phyloP scores from a whole-genome alignment of 441 rosid genomes.

The Euphorbia schlechtendalii region DNA sequence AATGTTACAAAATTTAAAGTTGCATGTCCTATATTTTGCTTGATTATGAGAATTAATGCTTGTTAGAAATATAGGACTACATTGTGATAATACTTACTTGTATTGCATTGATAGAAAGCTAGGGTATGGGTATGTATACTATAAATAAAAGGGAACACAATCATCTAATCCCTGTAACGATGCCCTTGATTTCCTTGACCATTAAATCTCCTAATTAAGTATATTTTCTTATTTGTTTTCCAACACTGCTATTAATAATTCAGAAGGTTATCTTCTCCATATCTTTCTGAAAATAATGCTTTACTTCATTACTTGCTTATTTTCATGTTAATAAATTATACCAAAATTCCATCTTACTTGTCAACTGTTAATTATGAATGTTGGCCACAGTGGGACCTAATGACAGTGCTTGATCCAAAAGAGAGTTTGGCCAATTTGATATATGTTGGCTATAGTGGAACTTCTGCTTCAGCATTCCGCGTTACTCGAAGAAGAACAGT shows the following conservation, averaged over 20 bases:
- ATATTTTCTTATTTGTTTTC: too few relatives aligned
- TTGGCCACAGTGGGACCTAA: slow-evolving; percentile 67
- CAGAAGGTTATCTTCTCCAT: neutral
- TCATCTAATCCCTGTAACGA: too few relatives aligned
- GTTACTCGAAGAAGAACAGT: slow-evolving; percentile 49
- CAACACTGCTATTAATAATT: neutral
- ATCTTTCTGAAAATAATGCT: neutral
- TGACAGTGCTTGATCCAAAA: slow-evolving; percentile 73
- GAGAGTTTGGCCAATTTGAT: slow-evolving; percentile 55
- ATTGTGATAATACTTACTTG: too few relatives aligned
- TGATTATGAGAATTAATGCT: too few relatives aligned
- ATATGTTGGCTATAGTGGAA: slow-evolving; percentile 55
- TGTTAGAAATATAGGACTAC: too few relatives aligned
- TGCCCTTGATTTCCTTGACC: too few relatives aligned
- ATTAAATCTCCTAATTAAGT: too few relatives aligned
- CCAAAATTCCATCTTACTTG: slow-evolving; percentile 6
- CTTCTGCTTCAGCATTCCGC: slow-evolving; percentile 51
- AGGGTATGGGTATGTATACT: too few relatives aligned
- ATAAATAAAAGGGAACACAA: too few relatives aligned
- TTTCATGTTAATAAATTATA: slow-evolving; percentile 2
- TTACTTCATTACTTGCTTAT: neutral
- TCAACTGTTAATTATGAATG: slow-evolving; percentile 12
- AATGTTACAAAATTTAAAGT: neutral
- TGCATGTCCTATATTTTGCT: neutral
- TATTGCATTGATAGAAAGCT: too few relatives aligned